Evolutionary conservation across 176 grass and related monocot genomes (phyloP).

Genomic region (Saccharum officinarum): DNA sequence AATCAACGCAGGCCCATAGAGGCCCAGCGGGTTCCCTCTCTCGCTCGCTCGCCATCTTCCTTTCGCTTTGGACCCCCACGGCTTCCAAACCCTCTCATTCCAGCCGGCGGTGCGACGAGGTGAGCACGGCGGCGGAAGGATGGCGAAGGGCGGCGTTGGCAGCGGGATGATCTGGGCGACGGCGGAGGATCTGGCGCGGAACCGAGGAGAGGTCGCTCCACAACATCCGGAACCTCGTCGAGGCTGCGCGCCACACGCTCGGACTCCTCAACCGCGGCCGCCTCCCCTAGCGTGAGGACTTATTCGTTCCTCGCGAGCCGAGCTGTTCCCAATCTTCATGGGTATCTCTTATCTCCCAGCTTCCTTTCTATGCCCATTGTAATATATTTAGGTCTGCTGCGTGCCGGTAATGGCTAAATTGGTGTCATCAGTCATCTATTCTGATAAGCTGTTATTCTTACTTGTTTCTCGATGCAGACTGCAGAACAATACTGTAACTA

Average conservation of each 20-base stretch:
- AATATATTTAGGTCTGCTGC: not conserved
- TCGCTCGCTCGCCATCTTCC: not conserved
- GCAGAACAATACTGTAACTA: not conserved
- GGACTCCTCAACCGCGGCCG: slow-evolving; percentile 71
- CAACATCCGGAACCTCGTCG: slow-evolving; percentile 80
- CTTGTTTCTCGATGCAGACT: slow-evolving; percentile 1
- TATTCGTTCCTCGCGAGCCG: not conserved
- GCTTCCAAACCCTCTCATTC: not conserved
- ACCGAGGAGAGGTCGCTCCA: slow-evolving; percentile 73
- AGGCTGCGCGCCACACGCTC: slow-evolving; percentile 65
- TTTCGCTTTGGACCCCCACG: not conserved
- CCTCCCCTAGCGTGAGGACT: slow-evolving; percentile 23
- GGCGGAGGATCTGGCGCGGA: slow-evolving; percentile 64
- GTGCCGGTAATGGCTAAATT: not conserved
- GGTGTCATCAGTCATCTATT: not conserved
- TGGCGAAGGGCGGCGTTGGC: slow-evolving; percentile 47
- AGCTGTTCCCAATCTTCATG: not conserved
- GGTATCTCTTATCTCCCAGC: slow-evolving; percentile 9
- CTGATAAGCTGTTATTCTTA: not conserved
- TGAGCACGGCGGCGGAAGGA: slow-evolving; percentile 26
- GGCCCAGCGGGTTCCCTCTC: not conserved
- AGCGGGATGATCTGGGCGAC: slow-evolving; percentile 80
- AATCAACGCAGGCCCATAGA: too few species aligned
- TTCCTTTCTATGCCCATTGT: slow-evolving; percentile 6
- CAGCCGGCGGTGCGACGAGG: not conserved